Evolutionary conservation across 805 yeast species (phyloP).

Genomic region (Candida cerambycidarum): DNA sequence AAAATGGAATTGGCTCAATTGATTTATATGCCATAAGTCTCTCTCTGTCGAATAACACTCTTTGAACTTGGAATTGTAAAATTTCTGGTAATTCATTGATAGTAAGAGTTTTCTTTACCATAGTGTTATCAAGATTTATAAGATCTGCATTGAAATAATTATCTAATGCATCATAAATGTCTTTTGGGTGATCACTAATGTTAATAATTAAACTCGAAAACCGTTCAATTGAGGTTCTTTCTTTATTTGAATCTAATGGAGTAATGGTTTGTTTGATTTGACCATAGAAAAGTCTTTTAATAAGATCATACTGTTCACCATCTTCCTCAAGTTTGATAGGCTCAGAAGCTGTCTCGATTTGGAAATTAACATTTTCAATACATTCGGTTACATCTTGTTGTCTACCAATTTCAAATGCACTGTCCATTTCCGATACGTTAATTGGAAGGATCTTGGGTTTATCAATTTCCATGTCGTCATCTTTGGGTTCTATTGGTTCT

Average conservation of each 20-base stretch:
- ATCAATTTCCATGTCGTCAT: neutral
- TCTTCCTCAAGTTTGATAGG: slow-evolving; percentile 63
- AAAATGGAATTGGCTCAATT: slow-evolving; percentile 77
- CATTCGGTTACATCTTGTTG: slow-evolving; percentile 99
- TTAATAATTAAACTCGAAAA: slow-evolving; percentile 81
- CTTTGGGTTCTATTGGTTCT: neutral
- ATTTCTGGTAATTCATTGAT: slow-evolving; percentile 74
- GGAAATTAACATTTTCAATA: slow-evolving; percentile 88
- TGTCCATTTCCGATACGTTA: slow-evolving; percentile 64
- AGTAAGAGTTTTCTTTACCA: slow-evolving; percentile 70
- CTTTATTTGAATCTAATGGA: slow-evolving; percentile 38
- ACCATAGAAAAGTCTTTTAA: slow-evolving; percentile 83
- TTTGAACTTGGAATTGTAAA: slow-evolving; percentile 87
- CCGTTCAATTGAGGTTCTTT: slow-evolving; percentile 54
- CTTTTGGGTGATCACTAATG: slow-evolving; percentile 83
- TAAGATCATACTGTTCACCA: slow-evolving; percentile 78
- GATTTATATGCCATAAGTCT: slow-evolving; percentile 76
- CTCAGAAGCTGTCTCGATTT: slow-evolving; percentile 81
- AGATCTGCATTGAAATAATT: slow-evolving; percentile 75
- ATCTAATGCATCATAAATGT: slow-evolving; percentile 88
- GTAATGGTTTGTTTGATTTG: slow-evolving; percentile 74
- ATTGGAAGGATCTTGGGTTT: slow-evolving; percentile 33
- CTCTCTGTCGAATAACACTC: slow-evolving; percentile 85
- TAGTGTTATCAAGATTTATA: slow-evolving; percentile 67
- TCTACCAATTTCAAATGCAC: slow-evolving; percentile 76